phyloP scores from a whole-genome alignment of 148 eudicot genomes.

The Heliamphora exappendiculata region DNA sequence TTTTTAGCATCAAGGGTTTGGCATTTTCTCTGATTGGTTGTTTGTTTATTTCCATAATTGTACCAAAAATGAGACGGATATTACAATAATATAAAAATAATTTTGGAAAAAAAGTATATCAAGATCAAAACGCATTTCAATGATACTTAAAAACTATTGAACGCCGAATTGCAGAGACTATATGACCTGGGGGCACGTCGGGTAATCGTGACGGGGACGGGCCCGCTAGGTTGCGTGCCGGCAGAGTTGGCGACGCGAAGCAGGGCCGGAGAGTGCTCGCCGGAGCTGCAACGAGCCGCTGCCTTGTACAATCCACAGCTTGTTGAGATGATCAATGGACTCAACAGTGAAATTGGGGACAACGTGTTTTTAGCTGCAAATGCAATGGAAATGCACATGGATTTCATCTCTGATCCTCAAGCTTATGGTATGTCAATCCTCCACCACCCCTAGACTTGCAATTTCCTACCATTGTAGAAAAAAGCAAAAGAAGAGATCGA shows the following conservation, averaged over 20 bases:
- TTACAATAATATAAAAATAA: too few relatives aligned
- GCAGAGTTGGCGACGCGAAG: constrained; percentile 28
- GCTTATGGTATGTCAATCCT: constrained; percentile 16
- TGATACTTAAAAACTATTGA: too few relatives aligned
- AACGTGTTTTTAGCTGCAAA: constrained; percentile 29
- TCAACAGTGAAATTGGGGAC: constrained; percentile 21
- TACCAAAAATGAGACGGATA: too few relatives aligned
- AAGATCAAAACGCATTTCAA: too few relatives aligned
- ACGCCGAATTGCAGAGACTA: constrained; percentile 16
- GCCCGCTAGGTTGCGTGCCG: constrained; percentile 40
- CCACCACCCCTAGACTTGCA: background rate
- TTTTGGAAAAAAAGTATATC: too few relatives aligned
- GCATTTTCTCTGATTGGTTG: too few relatives aligned
- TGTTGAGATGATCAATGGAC: constrained; percentile 12
- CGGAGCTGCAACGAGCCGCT: constrained; percentile 29
- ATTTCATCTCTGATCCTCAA: constrained; percentile 25
- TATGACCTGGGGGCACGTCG: constrained; percentile 28
- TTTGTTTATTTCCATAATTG: too few relatives aligned
- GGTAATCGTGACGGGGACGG: constrained; percentile 37
- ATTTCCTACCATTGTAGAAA: too few relatives aligned
- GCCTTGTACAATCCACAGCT: constrained; percentile 34
- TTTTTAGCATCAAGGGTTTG: too few relatives aligned
- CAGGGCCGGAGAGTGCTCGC: constrained; percentile 19
- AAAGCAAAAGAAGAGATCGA: too few relatives aligned
- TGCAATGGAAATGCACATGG: constrained; percentile 19